Evolutionary conservation across 768 basidiomycete species (phyloP), one percentile per base, ranked within the genome.

Genomic region (Tricholoma matsutake): DNA sequence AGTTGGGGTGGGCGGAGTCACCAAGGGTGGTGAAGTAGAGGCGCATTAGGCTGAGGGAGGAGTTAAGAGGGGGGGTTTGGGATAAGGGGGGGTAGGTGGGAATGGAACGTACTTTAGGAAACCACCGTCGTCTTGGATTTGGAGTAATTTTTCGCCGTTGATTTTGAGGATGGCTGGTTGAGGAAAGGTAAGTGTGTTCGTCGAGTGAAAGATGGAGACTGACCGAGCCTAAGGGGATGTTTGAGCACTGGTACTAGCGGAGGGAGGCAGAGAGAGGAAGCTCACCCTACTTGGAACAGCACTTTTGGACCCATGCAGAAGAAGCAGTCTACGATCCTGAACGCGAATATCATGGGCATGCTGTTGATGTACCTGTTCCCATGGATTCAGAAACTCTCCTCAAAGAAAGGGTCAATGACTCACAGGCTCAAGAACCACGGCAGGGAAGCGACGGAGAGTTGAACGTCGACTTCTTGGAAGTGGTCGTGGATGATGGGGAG

Each of bases 271-370:
- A 10, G 11, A 6, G 47, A 13, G 2, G 22, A 13, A 28, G 16
- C 49, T 73, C 72, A 95, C 93, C 95, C 96, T 57, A 99, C 93
- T 84, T 99, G 97, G 79, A 99, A 99, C 43, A 99, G 77, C 1
- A 99, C 97, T 68, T 96, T 98, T 0, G 96, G 94, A 0, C 97
- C 97, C 96, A 99, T 98, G 66, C 94, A 95, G 77, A 98, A 89
- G 79, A 98, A 96, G 72, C 96, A 98, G 71, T 98, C 96, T 2
- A 96, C 94, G 69, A 97, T 92, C 32, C 97, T 86, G 80, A 97
- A 99, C 0, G 96, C 96, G 69, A 98, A 99, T 43, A 99, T 87
- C 85, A 98, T 90, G 1, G 95, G 92, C 92, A 95, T 94, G 70
- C 89, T 92, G 74, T 94, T 94, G 71, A 94, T 94, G 69, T 84